Base-by-base conservation (phyloP, 2,329 filamentous ascomycete species). In the Talaromyces rugulosus region DNA sequence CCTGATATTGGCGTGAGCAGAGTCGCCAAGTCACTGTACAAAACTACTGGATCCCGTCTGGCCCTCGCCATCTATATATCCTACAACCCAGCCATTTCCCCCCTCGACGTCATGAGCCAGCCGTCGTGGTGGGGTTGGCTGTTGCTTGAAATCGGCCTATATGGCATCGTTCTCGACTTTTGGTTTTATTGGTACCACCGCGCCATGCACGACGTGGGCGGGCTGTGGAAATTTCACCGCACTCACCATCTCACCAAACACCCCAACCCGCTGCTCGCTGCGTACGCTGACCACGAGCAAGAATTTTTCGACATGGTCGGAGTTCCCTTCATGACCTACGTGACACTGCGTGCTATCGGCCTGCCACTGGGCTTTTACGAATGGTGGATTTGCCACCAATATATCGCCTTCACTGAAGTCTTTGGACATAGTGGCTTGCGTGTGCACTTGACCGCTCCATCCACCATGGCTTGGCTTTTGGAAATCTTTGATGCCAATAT, bases 221-320 rank as follows among this genome's bases (percentile, higher is more conserved):
- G 62, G 1, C 70, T 80, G 12, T 80, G 78, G 78, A 72, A 77
- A 52, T 80, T 72, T 62, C 78, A 81, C 68, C 75, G 77, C 56
- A 80, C 77, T 0, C 78, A 81, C 59, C 78, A 80, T 64, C 68
- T 80, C 8, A 79, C 77, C 50, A 80, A 80, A 63, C 78, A 80
- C 59, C 78, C 78, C 4, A 79, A 77, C 54, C 75, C 77, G 6
- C 71, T 80, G 0, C 67, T 80, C 1, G 74, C 76, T 0, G 69
- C 76, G 3, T 80, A 80, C 65, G 77, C 78, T 47, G 78, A 80
- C 56, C 56, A 65, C 7, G 78, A 77, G 59, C 78, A 80, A 60
- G 77, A 80, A 58, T 65, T 79, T 7, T 75, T 78, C 60, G 77
- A 80, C 57, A 77, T 80, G 33, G 72, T 71, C 6, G 75, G 72